Conservation (phyloP, 2,329 filamentous ascomycete genomes). For the Sporothrix pallida region DNA sequence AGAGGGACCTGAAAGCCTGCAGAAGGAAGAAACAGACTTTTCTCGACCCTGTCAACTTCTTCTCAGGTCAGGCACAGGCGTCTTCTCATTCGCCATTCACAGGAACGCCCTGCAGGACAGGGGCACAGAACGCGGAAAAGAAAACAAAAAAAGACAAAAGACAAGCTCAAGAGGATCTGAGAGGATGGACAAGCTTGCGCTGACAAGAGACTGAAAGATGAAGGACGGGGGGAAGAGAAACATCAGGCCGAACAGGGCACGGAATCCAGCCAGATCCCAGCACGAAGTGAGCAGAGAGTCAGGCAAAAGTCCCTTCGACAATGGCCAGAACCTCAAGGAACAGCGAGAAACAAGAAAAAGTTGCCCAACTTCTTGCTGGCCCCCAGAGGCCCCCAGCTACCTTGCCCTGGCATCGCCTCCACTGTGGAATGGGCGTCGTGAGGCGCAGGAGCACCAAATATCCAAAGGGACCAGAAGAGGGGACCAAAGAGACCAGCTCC, state of each 20-base stretch:
- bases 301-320: not conserved
- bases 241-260: slow-evolving; percentile 14
- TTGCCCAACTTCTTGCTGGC: not conserved
- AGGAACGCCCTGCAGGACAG: not conserved
- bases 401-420: slow-evolving; percentile 17
- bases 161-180: slow-evolving; percentile 11
- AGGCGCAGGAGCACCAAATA: slow-evolving; percentile 13
- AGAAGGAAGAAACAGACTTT: too few species aligned
- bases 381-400: too few species aligned
- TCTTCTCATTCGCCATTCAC: not conserved
- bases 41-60: too few species aligned
- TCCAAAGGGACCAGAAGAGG: not conserved
- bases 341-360: slow-evolving; percentile 12
- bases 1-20: slow-evolving; percentile 18
- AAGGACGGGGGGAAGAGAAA: slow-evolving; percentile 4
- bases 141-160: not conserved
- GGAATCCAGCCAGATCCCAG: not conserved
- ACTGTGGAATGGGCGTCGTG: slow-evolving; percentile 24
- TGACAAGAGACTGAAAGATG: slow-evolving; percentile 15
- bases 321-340: not conserved
- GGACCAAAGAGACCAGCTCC: not conserved
- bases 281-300: not conserved
- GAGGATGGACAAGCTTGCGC: slow-evolving; percentile 11
- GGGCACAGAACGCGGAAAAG: not conserved
- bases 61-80: slow-evolving; percentile 9